These are phyloP conservation scores for Thelephora aurantiotincta DNA, from an alignment of 768 basidiomycete genomes.

Conservation along the genomic window DNA sequence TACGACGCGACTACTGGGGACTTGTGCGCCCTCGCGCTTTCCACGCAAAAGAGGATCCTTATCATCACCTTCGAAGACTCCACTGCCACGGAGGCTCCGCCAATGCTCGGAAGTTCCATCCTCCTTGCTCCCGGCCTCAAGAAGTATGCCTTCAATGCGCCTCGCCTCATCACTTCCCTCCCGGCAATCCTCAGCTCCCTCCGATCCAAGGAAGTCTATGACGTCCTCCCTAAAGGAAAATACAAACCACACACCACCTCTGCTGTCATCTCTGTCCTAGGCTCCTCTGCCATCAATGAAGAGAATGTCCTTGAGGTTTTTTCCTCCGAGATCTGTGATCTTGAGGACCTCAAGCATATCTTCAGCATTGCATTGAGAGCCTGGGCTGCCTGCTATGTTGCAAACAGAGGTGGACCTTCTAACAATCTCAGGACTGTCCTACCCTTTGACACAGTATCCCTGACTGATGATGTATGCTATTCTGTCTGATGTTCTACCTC, in stretches of 20 bases:
- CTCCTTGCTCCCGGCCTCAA: neutral
- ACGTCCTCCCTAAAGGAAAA: conserved; percentile 2
- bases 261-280: neutral
- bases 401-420: neutral
- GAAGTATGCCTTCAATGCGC: neutral
- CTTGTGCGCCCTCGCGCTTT: neutral
- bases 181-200: neutral
- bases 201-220: conserved; percentile 6
- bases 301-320: neutral
- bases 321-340: neutral
- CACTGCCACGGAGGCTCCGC: neutral
- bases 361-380: neutral
- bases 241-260: neutral
- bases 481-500: neutral
- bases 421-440: neutral
- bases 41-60: neutral
- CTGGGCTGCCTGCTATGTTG: neutral
- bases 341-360: neutral
- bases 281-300: neutral
- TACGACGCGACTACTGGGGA: neutral
- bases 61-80: neutral
- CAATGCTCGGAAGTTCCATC: neutral
- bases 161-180: neutral
- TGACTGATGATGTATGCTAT: neutral
- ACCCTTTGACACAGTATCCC: neutral